Conservation (phyloP, 148 eudicot species). For the Rhododendron molle region DNA sequence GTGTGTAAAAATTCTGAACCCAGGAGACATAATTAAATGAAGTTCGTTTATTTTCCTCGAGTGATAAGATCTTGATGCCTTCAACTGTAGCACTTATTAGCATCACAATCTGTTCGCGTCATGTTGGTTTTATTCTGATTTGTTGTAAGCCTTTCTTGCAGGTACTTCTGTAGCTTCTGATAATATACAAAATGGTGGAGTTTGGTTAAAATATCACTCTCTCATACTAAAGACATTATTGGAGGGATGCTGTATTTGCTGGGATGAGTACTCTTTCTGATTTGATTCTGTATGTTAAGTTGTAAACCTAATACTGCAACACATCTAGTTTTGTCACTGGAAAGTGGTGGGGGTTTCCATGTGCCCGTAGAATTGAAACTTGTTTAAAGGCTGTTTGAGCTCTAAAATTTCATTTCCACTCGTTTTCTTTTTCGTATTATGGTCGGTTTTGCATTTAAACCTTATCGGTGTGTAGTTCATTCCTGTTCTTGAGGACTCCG, state of each 20-base stretch:
- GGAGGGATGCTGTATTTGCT: neutral
- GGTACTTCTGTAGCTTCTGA: neutral
- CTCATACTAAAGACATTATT: neutral
- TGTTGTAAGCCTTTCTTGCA: neutral
- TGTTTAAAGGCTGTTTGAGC: neutral
- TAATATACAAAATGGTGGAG: neutral
- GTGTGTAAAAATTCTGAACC: neutral
- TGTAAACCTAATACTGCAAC: neutral
- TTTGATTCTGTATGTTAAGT: neutral
- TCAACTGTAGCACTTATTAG: neutral
- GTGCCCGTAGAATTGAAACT: neutral
- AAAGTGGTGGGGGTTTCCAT: neutral
- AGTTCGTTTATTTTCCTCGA: neutral
- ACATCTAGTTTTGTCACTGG: neutral
- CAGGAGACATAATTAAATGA: neutral
- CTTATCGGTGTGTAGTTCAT: neutral
- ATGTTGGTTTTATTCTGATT: neutral
- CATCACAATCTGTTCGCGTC: neutral
- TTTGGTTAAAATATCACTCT: neutral
- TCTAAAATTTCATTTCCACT: neutral
- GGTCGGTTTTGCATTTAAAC: neutral
- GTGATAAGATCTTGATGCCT: neutral
- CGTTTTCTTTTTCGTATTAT: neutral
- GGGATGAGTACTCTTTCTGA: neutral
- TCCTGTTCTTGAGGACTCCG: neutral